Evolutionary conservation across 805 yeast species (phyloP), one percentile per base, ranked within the genome.

Genomic region (Metschnikowia matae): DNA sequence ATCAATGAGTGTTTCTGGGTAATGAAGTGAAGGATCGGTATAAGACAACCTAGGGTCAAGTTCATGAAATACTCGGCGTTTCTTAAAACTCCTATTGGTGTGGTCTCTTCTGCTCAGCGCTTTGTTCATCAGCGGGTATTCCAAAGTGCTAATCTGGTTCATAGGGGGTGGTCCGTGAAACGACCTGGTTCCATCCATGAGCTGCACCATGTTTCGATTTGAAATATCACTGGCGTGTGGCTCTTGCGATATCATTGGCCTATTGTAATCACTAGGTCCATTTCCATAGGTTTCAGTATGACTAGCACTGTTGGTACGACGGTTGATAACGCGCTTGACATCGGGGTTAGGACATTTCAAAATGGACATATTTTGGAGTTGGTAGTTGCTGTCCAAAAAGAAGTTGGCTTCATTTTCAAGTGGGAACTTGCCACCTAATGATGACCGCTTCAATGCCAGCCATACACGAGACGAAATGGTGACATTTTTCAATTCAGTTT

Each of bases 391-490:
- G 54, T 78, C 83, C 60, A 77, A 64, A 49, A 70, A 73, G 57
- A 75, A 79, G 52, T 68, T 70, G 0, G 80, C 74, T 54, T 78
- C 82, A 53, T 78, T 82, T 50, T 78, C 83, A 40, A 71, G 63
- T 13, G 71, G 71, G 40, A 67, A 65, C 61, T 79, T 77, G 0
- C 83, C 83, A 1, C 90, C 89, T 18, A 84, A 67, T 0, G 83
- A 73, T 13, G 80, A 73, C 48, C 80, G 81, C 56, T 80, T 79
- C 41, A 84, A 73, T 0, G 87, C 84, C 50, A 68, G 69, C 74
- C 83, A 73, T 39, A 85, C 66, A 10, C 73, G 75, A 15, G 66
- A 62, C 3, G 80, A 70, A 6, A 85, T 74, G 15, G 65, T 65
- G 0, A 81, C 54, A 51, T 80, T 76, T 51, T 77, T 76, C 48